Percentiles rank a stretch among this genome's conserved stretches.
Evolutionary conservation across 169 alveolate genomes (phyloP).

Genomic region (Cryptosporidium tyzzeri): DNA sequence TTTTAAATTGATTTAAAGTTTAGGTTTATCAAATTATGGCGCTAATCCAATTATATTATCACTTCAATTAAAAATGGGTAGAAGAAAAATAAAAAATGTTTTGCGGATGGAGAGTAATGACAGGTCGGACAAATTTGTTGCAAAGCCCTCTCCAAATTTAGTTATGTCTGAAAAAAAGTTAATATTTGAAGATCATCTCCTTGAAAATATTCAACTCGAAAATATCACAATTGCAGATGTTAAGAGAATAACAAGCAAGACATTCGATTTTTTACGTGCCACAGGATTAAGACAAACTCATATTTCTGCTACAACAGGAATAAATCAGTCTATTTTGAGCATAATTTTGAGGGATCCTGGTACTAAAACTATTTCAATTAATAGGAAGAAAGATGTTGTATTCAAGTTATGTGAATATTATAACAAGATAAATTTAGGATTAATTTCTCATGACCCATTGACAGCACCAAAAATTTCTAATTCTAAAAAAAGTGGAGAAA

Average conservation of each 20-base stretch:
- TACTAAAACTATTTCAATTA: conserved; percentile 41
- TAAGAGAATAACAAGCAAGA: conserved; percentile 56
- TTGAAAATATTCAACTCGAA: conserved; percentile 27
- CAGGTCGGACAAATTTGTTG: not conserved
- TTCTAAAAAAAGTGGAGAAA: conserved; percentile 23
- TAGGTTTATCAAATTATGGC: not conserved
- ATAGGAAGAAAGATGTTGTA: conserved; percentile 57
- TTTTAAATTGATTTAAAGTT: not conserved
- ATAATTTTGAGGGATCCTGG: conserved; percentile 54
- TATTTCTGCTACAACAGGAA: conserved; percentile 66
- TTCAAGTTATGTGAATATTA: conserved; percentile 47
- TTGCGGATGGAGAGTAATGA: not conserved
- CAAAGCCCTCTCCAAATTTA: not conserved
- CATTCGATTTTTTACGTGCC: conserved; percentile 53
- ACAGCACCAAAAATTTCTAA: conserved; percentile 68
- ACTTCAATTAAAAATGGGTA: conserved; percentile 34
- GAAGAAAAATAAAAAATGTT: conserved; percentile 12
- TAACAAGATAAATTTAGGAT: conserved; percentile 39
- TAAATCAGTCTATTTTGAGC: conserved; percentile 57
- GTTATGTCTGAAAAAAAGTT: conserved; percentile 4
- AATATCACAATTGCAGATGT: conserved; percentile 42
- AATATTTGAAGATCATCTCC: conserved; percentile 47
- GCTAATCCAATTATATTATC: not conserved
- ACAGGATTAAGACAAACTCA: conserved; percentile 73
- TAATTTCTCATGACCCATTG: conserved; percentile 60